phyloP scores from a whole-genome alignment of 306 rosid genomes.

The Cucurbita ficifolia region DNA sequence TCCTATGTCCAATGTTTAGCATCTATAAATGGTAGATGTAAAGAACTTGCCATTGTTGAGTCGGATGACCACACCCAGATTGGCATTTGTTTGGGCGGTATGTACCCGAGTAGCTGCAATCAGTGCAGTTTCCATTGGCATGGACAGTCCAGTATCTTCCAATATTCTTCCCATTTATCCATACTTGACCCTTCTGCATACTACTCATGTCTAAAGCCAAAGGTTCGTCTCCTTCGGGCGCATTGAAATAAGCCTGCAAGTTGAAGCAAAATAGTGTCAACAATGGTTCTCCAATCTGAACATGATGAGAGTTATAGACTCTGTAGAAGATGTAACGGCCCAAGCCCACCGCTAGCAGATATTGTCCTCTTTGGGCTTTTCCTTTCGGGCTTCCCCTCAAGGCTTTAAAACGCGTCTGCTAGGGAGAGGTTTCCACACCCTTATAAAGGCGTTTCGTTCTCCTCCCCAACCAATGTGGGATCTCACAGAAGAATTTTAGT shows the following conservation, averaged over 20 bases:
- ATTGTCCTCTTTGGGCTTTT: too few species aligned
- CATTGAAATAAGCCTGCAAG: conserved; percentile 38
- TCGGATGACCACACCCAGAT: conserved; percentile 44
- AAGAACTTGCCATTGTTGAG: conserved; percentile 61
- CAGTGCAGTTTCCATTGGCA: conserved; percentile 45
- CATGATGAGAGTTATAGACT: not conserved
- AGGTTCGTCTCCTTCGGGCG: conserved; percentile 58
- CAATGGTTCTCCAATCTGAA: not conserved
- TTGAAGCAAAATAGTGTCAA: conserved; percentile 4
- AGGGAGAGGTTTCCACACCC: too few species aligned
- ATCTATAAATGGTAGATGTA: not conserved
- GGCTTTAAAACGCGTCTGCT: too few species aligned
- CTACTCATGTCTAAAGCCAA: conserved; percentile 69
- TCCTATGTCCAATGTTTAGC: not conserved
- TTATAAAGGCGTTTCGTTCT: too few species aligned
- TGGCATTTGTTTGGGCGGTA: conserved; percentile 51
- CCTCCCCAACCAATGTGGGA: too few species aligned
- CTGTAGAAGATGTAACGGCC: too few species aligned
- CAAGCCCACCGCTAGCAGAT: too few species aligned
- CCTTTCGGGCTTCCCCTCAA: too few species aligned
- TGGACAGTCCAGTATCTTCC: conserved; percentile 77
- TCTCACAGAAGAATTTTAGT: not conserved
- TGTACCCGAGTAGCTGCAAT: conserved; percentile 47
- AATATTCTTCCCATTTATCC: conserved; percentile 74
- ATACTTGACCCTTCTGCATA: conserved; percentile 79